Evolutionary conservation across 1,284 basidiomycete genomes (phyloP), one percentile per base, ranked within the genome.

Genomic region (Malassezia obtusa): DNA sequence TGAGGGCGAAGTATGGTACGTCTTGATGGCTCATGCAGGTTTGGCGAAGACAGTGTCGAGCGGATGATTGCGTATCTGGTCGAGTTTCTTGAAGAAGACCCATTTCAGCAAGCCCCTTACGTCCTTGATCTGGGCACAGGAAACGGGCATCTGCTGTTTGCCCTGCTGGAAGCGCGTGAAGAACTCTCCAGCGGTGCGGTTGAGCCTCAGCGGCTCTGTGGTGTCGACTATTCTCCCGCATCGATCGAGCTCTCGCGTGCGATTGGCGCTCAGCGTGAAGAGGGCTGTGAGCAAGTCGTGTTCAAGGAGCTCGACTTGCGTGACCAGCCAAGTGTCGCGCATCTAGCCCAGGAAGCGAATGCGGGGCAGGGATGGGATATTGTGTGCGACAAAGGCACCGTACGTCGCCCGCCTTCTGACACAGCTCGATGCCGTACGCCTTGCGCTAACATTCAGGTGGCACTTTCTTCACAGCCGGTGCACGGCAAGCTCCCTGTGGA

Each of bases 1-100:
- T 71, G 87, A 89, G 71, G 88, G 89, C 33, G 88, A 91, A 75
- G 79, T 89, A 24, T 91, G 89, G 87, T 87, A 56, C 32, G 36
- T 33, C 4, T 7, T 25, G 1, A 3, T 8, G 26, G 2, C 17
- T 47, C 7, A 32, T 40, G 21, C 57, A 89, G 87, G 88, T 91
- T 90, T 65, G 88, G 88, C 12, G 78, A 82, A 59, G 85, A 89
- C 58, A 82, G 82, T 22, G 81, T 86, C 1, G 81, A 84, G 62
- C 86, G 87, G 61, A 89, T 90, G 86, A 81, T 76, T 25, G 45
- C 50, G 2, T 68, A 59, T 47, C 46, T 71, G 7, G 57, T 45
- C 36, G 58, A 61, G 2, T 44, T 44, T 7, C 12, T 55, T 6
- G 35, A 50, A 5, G 53, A 45, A 31, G 33, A 32, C 10, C 51